Base-by-base conservation (phyloP, 306 rosid genomes). In the Ceratonia siliqua region DNA sequence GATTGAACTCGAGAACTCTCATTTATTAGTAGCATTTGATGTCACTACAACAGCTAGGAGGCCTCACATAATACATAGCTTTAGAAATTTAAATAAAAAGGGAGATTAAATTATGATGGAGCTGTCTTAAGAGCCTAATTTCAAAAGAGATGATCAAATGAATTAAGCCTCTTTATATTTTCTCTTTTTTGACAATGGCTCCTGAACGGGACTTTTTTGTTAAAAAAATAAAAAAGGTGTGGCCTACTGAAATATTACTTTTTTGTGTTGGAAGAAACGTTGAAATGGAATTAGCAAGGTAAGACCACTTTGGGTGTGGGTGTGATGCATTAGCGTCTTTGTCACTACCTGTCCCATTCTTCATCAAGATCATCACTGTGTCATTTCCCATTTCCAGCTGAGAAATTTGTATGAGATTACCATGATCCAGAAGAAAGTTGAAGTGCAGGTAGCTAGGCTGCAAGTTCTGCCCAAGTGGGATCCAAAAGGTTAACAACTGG, bases 341-440 rank as follows among this genome's bases (percentile, higher is more conserved):
- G 14, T 80, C 84, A 67, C 9, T 8, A 22, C 18, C 74, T 20
- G 33, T 75, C 62, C 53, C 68, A 61, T 68, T 41, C 62, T 36
- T 66, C 22, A 4, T 70, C 50, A 15, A 41, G 42, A 71, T 56
- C 13, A 20, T 61, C 58, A 50, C 21, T 46, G 33, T 69, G 54
- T 70, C 69, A 80, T 38, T 35, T 50, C n/a, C n/a, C n/a, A n/a
- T n/a, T n/a, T 77, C 82, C 84, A 72, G 27, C 20, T 43, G 33
- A 62, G 52, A 22, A n/a, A n/a, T 52, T 25, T 52, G 8, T 22
- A 54, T 46, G 0, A 54, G 48, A 57, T 48, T 69, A 41, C 62
- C 35, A 38, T 36, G 73, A 24, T 68, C 76, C 68, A 62, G 58
- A 70, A 43, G n/a, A 33, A 41, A 41, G 11, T 6, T n/a, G n/a